phyloP scores from a whole-genome alignment of 176 grass and related monocot genomes.

The Leersia perrieri region DNA sequence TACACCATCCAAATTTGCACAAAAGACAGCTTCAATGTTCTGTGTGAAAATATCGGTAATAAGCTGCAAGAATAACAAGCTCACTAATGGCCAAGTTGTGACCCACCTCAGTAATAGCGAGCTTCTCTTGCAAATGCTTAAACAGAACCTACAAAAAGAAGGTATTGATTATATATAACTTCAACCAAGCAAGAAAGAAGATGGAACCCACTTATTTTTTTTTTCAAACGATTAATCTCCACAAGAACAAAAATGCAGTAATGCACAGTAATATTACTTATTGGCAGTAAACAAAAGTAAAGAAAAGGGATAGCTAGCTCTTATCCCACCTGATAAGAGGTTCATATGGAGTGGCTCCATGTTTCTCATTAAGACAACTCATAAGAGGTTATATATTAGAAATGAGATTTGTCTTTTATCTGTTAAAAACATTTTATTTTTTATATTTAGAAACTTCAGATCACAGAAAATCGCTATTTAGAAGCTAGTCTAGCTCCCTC shows the following conservation, averaged over 20 bases:
- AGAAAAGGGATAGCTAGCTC: background rate
- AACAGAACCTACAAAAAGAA: constrained; percentile 78
- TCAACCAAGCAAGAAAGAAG: background rate
- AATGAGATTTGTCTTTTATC: background rate
- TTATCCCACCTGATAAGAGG: background rate
- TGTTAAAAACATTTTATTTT: background rate
- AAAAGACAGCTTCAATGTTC: constrained; percentile 20
- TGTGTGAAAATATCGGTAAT: constrained; percentile 5
- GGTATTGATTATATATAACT: background rate
- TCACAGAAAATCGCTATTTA: background rate
- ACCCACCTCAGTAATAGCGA: constrained; percentile 82
- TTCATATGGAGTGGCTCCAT: background rate
- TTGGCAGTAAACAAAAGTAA: background rate
- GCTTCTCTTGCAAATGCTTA: constrained; percentile 86
- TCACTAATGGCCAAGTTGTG: background rate
- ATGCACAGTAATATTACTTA: background rate
- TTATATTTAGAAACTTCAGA: background rate
- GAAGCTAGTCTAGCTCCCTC: constrained; percentile 9
- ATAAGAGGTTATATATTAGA: background rate
- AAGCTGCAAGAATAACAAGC: constrained; percentile 26
- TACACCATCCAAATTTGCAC: constrained; percentile 47
- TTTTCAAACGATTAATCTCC: background rate
- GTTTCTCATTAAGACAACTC: background rate
- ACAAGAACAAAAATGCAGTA: background rate
- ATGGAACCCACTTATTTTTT: background rate